These are phyloP conservation scores for Septoria petroselini DNA, from an alignment of 2,329 filamentous ascomycete genomes.

Conservation along the genomic window DNA sequence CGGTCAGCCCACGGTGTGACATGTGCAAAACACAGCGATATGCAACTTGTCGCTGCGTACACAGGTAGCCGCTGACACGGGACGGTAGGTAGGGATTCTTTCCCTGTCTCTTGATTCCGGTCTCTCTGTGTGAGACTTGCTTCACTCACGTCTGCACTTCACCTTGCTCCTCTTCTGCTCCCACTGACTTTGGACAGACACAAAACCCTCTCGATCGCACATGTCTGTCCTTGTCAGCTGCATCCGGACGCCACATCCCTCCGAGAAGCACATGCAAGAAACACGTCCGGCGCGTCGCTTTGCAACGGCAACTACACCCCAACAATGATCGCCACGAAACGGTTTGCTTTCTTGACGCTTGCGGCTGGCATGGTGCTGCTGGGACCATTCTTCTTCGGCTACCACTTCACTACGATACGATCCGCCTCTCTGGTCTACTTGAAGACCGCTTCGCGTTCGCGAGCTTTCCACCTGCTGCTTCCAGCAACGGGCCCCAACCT, in stretches of 20 bases:
- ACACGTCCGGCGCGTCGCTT: background rate
- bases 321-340: conserved; percentile 19
- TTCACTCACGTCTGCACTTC: no score
- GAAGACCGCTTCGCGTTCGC: conserved; percentile 14
- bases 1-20: no score
- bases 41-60: no score
- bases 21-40: no score
- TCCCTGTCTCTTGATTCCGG: no score
- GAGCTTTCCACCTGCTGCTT: conserved; percentile 22
- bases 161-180: no score
- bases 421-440: conserved; percentile 18
- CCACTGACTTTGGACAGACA: no score
- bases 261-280: conserved; percentile 1
- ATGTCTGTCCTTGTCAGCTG: background rate
- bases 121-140: no score
- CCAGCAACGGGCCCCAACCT: conserved; percentile 23
- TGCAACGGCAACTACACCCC: background rate
- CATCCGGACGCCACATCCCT: background rate
- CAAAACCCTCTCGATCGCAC: no score
- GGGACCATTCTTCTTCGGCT: conserved; percentile 25
- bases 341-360: conserved; percentile 18
- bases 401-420: conserved; percentile 23
- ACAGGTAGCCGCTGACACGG: no score
- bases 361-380: conserved; percentile 17
- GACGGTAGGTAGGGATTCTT: no score